Conservation (phyloP, 2,329 filamentous ascomycete genomes). For the Penicillium frequentans region DNA sequence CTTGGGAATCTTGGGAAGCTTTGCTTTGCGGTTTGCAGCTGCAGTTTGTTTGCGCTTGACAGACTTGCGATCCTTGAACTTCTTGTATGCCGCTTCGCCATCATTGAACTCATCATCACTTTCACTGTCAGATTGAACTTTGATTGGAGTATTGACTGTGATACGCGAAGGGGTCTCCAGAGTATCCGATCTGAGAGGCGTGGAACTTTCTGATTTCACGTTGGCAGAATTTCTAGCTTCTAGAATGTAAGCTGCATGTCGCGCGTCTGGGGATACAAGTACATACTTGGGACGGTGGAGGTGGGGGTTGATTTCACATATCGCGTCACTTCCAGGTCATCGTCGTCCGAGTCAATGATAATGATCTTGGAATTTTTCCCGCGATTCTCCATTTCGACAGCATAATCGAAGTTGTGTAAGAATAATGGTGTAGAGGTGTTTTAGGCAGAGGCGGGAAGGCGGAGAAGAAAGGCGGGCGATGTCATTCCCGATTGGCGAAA, state of each 20-base stretch:
- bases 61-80: conserved; percentile 62
- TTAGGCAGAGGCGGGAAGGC: conserved; percentile 14
- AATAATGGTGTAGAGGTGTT: conserved; percentile 3
- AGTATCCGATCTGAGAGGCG: conserved; percentile 4
- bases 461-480: conserved; percentile 24
- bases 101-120: conserved; percentile 38
- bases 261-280: conserved; percentile 5
- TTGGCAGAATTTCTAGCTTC: conserved; percentile 2
- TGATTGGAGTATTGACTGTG: conserved; percentile 17
- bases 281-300: conserved; percentile 11
- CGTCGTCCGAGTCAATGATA: conserved; percentile 35
- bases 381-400: conserved; percentile 12
- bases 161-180: conserved; percentile 7
- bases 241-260: conserved; percentile 20
- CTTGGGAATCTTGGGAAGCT: conserved; percentile 46
- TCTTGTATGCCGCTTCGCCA: conserved; percentile 54
- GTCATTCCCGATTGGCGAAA: conserved; percentile 22
- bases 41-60: conserved; percentile 54
- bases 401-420: conserved; percentile 6
- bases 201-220: not conserved
- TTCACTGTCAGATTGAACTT: conserved; percentile 25
- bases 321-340: conserved; percentile 46
- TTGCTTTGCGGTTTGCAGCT: conserved; percentile 49
- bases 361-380: conserved; percentile 24
- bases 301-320: conserved; percentile 6